A percentile compares a stretch with the other conserved stretches of the same genome.
These are phyloP conservation scores for Fremontodendron californicum DNA, from an alignment of 345 rosid genomes.

Conservation along the genomic window DNA sequence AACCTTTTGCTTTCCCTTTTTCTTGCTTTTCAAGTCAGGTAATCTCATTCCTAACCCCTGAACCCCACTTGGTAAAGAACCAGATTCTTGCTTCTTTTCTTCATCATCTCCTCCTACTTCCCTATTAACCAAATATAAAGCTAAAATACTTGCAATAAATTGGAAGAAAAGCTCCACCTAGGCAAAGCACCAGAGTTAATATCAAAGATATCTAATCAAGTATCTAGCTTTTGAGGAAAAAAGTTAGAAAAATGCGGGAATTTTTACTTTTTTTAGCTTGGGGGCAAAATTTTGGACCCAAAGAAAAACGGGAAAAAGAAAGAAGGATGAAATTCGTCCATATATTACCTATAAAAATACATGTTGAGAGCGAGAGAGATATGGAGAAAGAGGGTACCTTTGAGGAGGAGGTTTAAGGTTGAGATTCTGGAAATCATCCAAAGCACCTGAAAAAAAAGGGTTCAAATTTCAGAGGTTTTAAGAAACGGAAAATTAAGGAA, in stretches of 20 bases:
- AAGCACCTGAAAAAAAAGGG: conserved; percentile 56
- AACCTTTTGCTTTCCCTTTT: conserved; percentile 68
- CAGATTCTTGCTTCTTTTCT: no score
- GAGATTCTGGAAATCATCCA: conserved; percentile 92
- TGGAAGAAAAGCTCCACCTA: background rate
- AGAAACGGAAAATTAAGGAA: background rate
- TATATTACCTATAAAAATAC: background rate
- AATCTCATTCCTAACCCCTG: no score
- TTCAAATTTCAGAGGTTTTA: background rate
- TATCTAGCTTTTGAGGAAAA: background rate
- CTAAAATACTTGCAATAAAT: background rate
- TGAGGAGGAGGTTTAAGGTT: conserved; percentile 52
- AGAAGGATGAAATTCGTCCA: background rate
- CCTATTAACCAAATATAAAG: conserved; percentile 31
- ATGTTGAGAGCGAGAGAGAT: background rate
- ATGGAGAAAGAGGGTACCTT: conserved; percentile 31
- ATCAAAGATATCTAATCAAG: conserved; percentile 1
- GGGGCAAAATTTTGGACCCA: background rate
- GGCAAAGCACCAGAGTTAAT: background rate
- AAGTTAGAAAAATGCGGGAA: background rate
- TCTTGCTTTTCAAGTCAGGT: no score
- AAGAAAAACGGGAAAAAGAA: background rate
- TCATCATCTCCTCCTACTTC: conserved; percentile 37
- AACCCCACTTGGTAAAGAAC: no score
- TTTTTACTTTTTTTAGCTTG: background rate